phyloP scores from a whole-genome alignment of 495 filamentous ascomycete genomes.

The Letharia lupina region DNA sequence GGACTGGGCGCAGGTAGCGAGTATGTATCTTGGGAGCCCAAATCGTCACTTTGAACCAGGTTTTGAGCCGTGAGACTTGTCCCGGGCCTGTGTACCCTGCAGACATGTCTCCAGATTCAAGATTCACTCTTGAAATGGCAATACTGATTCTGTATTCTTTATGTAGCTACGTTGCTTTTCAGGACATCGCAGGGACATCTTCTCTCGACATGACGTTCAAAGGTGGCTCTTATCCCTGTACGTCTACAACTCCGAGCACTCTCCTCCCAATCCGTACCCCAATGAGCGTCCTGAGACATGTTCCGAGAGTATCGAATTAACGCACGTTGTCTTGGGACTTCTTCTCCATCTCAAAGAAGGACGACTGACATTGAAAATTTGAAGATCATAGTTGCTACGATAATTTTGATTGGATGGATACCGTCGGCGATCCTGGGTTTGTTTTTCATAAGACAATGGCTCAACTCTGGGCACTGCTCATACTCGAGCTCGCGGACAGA shows the following conservation, averaged over 20 bases:
- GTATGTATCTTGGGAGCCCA: conserved; percentile 33
- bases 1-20: conserved; percentile 76
- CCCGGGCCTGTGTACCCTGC: not conserved
- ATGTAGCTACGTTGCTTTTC: conserved; percentile 58
- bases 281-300: not conserved
- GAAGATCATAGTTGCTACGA: conserved; percentile 73
- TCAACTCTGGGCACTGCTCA: conserved; percentile 72
- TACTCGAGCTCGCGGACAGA: conserved; percentile 74
- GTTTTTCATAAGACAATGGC: conserved; percentile 70
- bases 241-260: not conserved
- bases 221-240: conserved; percentile 53
- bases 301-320: not conserved
- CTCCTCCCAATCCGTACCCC: not conserved
- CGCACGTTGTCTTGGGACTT: not conserved
- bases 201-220: conserved; percentile 79
- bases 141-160: not conserved
- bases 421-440: conserved; percentile 72
- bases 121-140: not conserved
- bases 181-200: conserved; percentile 85
- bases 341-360: not conserved
- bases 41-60: not conserved
- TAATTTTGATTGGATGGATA: conserved; percentile 77
- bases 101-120: not conserved
- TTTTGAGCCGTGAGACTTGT: not conserved
- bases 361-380: not conserved